Conservation (phyloP, 495 filamentous ascomycete species). For the Xylaria nigripes region DNA sequence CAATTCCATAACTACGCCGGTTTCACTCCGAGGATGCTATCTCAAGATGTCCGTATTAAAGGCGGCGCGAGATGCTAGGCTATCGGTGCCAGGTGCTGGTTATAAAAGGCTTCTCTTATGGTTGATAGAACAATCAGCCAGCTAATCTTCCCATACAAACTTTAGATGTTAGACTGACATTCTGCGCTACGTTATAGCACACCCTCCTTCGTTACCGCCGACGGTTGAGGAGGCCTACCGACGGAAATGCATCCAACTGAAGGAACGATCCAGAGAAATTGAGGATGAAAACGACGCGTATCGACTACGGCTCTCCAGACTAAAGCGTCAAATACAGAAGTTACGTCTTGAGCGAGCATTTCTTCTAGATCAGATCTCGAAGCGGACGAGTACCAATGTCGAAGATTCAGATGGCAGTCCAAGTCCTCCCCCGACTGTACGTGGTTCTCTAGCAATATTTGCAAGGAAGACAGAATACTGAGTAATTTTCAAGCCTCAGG, state of each 20-base stretch:
- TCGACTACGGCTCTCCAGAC: constrained; percentile 67
- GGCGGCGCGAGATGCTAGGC: neutral
- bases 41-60: neutral
- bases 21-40: neutral
- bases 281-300: constrained; percentile 79
- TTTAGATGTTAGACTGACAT: constrained; percentile 9
- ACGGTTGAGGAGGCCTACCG: constrained; percentile 95
- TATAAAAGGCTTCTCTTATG: neutral
- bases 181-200: constrained; percentile 30
- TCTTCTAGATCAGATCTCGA: constrained; percentile 77
- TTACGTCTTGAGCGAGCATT: constrained; percentile 86
- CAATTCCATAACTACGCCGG: neutral
- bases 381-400: constrained; percentile 72
- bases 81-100: neutral
- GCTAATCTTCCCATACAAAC: neutral
- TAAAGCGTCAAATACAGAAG: constrained; percentile 77
- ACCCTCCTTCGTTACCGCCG: constrained; percentile 66
- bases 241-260: constrained; percentile 91
- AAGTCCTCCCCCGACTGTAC: constrained; percentile 62
- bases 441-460: constrained; percentile 29
- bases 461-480: constrained; percentile 15
- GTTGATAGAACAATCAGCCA: neutral
- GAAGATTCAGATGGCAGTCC: constrained; percentile 67
- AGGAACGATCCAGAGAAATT: constrained; percentile 81
- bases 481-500: constrained; percentile 58